A percentile compares a stretch with the other conserved stretches of the same genome.
These are phyloP conservation scores for Metschnikowia continentalis DNA, from an alignment of 805 yeast species.

Conservation along the genomic window DNA sequence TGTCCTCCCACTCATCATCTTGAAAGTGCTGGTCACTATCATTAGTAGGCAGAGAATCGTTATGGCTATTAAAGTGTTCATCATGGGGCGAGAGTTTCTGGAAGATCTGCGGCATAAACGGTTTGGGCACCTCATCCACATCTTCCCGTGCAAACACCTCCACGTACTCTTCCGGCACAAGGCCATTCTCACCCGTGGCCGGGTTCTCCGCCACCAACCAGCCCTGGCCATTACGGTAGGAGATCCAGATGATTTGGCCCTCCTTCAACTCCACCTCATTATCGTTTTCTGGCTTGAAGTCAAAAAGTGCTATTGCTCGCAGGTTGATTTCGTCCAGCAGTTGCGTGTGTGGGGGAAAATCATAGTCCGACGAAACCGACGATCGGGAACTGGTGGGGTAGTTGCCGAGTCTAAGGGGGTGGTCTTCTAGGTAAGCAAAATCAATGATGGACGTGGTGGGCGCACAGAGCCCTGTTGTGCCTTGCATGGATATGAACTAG, in stretches of 20 bases:
- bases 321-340: conserved; percentile 37
- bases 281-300: conserved; percentile 89
- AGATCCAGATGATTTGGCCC: conserved; percentile 81
- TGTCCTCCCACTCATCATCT: conserved; percentile 28
- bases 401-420: conserved; percentile 68
- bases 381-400: conserved; percentile 12
- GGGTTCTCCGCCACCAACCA: conserved; percentile 94
- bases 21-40: conserved; percentile 10
- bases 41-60: not conserved
- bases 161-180: conserved; percentile 94
- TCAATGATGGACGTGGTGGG: conserved; percentile 60
- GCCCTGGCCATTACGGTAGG: conserved; percentile 94
- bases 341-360: conserved; percentile 8
- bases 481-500: not conserved
- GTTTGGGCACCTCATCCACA: conserved; percentile 39
- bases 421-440: conserved; percentile 69
- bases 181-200: conserved; percentile 72
- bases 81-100: conserved; percentile 12
- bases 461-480: conserved; percentile 14
- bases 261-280: conserved; percentile 77
- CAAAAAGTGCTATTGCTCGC: conserved; percentile 82
- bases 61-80: too few species aligned
- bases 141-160: conserved; percentile 40
- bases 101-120: conserved; percentile 41
- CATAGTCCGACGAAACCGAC: conserved; percentile 9